Conservation (phyloP, 495 filamentous ascomycete species). For the Podospora pseudoanserina region DNA sequence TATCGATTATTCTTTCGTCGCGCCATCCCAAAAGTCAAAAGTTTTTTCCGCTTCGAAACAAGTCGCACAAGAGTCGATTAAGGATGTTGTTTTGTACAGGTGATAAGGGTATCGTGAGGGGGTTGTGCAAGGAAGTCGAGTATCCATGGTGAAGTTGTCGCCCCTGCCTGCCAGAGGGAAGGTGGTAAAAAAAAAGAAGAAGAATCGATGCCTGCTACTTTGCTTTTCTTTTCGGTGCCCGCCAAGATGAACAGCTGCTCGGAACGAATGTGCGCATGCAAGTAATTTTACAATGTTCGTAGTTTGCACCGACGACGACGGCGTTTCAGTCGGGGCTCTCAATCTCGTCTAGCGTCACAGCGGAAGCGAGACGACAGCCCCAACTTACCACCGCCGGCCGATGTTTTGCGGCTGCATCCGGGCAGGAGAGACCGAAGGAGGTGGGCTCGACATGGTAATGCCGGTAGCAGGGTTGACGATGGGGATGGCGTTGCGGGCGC, state of each 20-base stretch:
- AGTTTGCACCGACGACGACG: constrained; percentile 34
- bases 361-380: constrained; percentile 32
- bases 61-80: constrained; percentile 33
- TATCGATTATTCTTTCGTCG: constrained; percentile 38
- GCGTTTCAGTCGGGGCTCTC: constrained; percentile 19
- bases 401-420: constrained; percentile 65
- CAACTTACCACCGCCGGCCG: constrained; percentile 49
- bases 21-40: constrained; percentile 36
- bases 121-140: constrained; percentile 26
- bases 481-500: constrained; percentile 92
- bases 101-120: constrained; percentile 19
- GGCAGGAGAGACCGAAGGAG: constrained; percentile 80
- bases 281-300: constrained; percentile 26
- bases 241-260: constrained; percentile 39
- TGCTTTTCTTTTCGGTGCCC: constrained; percentile 31
- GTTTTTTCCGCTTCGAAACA: constrained; percentile 29
- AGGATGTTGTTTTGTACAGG: constrained; percentile 35
- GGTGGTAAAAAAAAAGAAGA: constrained; percentile 21
- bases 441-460: constrained; percentile 82
- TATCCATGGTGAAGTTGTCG: constrained; percentile 10
- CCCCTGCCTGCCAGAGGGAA: constrained; percentile 29
- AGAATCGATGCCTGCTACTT: constrained; percentile 37
- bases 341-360: constrained; percentile 27
- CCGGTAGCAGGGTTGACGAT: constrained; percentile 97
- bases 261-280: constrained; percentile 26